Base-by-base conservation (phyloP, 1,284 basidiomycete genomes). In the Termitomyces sp. region DNA sequence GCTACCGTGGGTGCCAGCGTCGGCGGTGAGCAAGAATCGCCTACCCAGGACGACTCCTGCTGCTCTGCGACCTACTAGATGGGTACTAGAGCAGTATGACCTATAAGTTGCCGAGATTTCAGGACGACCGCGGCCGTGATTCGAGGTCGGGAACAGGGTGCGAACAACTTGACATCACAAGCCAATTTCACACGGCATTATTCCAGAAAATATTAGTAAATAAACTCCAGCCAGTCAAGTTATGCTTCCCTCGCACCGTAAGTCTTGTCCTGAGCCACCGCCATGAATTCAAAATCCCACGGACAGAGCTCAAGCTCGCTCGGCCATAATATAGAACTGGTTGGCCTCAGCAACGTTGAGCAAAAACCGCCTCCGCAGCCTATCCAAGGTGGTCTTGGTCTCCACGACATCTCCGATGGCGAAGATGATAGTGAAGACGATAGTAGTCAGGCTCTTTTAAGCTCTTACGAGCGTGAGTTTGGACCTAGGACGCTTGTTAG, bases 81-180 rank as follows among this genome's bases (percentile, higher is more conserved):
- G 50, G 46, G 34, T 48, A 57, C 49, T 45, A 50, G 50, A 50
- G 52, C 52, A 43, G 40, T 37, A 46, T 55, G 48, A 52, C 48
- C 52, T 44, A 57, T 49, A 58, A 49, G 33, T 45, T 50, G 40
- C 49, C 58, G 57, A 47, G 56, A 58, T 53, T 55, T 56, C 54
- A 57, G 53, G 52, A 35, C 45, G 50, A 53, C 54, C 59, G 61
- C 57, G 57, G 59, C 49, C 56, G 62, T 66, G 59, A 64, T 60
- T 57, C 42, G 53, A 64, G 62, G 64, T 64, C 68, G 63, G 63
- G 66, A 64, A 64, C 67, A 71, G 68, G 68, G 65, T 69, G 65
- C 62, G 64, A 68, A 68, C 63, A 63, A 58, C 51, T 53, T 56
- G 50, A 59, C 62, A 64, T 68, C 64, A 68, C 66, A 62, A 52